A percentile compares a stretch with the other conserved stretches of the same genome.
phyloP scores from a whole-genome alignment of 306 rosid genomes.

The Lathyrus aphaca region DNA sequence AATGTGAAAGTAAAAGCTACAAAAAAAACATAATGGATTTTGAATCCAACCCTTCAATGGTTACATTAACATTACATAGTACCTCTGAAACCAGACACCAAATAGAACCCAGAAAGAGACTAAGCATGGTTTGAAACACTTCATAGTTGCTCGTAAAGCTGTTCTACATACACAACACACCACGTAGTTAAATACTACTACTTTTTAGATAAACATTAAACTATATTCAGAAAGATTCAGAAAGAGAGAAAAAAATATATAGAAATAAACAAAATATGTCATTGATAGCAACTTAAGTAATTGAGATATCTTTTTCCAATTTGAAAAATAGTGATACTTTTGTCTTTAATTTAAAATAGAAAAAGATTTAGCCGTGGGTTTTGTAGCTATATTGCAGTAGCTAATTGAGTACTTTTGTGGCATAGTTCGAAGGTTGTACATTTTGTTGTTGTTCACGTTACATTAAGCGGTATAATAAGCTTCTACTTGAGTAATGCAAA shows the following conservation, averaged over 20 bases:
- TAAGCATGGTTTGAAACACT: constrained; percentile 35
- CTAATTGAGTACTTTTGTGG: no score
- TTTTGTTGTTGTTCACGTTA: constrained; percentile 19
- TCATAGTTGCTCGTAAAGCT: constrained; percentile 45
- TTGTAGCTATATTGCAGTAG: background rate
- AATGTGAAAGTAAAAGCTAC: background rate
- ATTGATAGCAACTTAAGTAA: background rate
- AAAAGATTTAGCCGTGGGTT: background rate
- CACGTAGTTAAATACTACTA: constrained; percentile 32
- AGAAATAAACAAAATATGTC: background rate
- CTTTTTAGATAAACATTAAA: background rate
- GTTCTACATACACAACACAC: constrained; percentile 39
- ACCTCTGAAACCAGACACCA: constrained; percentile 52
- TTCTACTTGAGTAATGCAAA: background rate
- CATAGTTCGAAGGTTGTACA: background rate
- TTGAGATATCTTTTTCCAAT: no score
- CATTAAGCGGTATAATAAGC: constrained; percentile 29
- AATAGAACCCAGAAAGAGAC: constrained; percentile 46
- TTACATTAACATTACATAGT: background rate
- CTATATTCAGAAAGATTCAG: background rate
- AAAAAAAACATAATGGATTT: background rate
- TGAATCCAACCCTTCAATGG: background rate
- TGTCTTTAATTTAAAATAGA: no score
- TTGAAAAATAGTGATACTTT: no score
- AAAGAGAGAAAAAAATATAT: no score